phyloP scores from a whole-genome alignment of 495 filamentous ascomycete genomes.

The Talaromyces stipitatus region DNA sequence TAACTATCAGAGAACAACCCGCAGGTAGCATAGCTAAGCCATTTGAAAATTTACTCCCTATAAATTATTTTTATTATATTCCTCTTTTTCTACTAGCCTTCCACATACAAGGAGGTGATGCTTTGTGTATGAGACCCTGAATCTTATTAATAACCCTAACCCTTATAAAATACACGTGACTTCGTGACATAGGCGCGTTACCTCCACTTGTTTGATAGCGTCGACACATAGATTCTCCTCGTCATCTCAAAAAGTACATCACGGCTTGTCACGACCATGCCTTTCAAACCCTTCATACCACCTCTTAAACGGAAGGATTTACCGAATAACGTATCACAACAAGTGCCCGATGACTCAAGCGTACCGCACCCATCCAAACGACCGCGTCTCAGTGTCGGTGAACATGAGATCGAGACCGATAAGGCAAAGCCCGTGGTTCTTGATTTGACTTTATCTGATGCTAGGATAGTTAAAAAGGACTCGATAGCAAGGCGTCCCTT shows the following conservation, averaged over 20 bases:
- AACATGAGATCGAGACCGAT: conserved; percentile 5
- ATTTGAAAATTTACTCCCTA: no score
- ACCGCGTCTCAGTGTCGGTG: conserved; percentile 18
- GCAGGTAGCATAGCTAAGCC: no score
- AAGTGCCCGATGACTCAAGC: neutral
- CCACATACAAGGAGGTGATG: no score
- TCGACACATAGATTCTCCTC: neutral
- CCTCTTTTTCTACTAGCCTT: no score
- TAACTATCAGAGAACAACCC: no score
- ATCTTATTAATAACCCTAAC: neutral
- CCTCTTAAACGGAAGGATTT: conserved; percentile 32
- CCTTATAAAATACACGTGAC: neutral
- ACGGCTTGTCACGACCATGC: conserved; percentile 18
- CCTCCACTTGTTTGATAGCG: neutral
- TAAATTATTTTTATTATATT: no score
- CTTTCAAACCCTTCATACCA: conserved; percentile 40
- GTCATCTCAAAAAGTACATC: neutral
- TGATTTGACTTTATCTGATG: neutral
- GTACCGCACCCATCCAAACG: conserved; percentile 21
- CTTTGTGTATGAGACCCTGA: no score
- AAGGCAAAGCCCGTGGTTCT: neutral
- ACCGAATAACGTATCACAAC: neutral
- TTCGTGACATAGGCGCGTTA: neutral
- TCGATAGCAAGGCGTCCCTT: conserved; percentile 19
- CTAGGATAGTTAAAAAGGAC: neutral